Evolutionary conservation across 2,329 filamentous ascomycete genomes (phyloP), one percentile per base, ranked within the genome.

Genomic region (Aspergillus thermomutatus): DNA sequence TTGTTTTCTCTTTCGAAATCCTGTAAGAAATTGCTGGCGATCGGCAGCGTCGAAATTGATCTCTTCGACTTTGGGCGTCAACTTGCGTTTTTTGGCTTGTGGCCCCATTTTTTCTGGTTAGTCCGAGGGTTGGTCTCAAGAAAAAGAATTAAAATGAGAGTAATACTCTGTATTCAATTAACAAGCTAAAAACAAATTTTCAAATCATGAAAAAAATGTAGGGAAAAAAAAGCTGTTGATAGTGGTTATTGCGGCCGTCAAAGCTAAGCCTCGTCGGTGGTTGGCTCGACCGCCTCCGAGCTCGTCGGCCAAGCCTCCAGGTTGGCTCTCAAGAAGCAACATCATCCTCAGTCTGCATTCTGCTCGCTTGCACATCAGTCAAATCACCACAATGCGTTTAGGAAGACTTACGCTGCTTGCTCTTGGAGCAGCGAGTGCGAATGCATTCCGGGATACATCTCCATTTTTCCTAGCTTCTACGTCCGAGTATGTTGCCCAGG

Each of bases 1-100:
- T 53, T 90, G 78, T 75, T 97, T 97, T 74, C 94, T 88, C 82
- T 97, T 99, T 80, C 93, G 92, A 77, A 99, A 99, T 2, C 94
- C 94, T 0, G 92, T 97, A 56, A 99, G 82, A 71, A 90, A 99
- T 69, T 97, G 92, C 62, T 89, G 80, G 62, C 94, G 87, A 48
- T 90, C 90, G 59, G 82, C 81, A 59, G 83, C 78, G 77, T 99
- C 92, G 77, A 97, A 99, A 52, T 80, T 85, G 73, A 99, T 88
- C 72, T 96, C 91, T 69, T 92, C 90, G 58, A 90, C 80, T 41
- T 80, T 76, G 48, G 80, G 78, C 14, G 81, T 72, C 70, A 75
- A 65, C 72, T 89, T 90, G 62, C 89, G 81, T 68, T 86, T 88
- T 75, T 89, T 91, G n/a, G 77, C 78, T 11, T 81, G 80, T 1